These are phyloP conservation scores for Closterium sp. DNA, from an alignment of 139 green algal species.

Conservation along the genomic window DNA sequence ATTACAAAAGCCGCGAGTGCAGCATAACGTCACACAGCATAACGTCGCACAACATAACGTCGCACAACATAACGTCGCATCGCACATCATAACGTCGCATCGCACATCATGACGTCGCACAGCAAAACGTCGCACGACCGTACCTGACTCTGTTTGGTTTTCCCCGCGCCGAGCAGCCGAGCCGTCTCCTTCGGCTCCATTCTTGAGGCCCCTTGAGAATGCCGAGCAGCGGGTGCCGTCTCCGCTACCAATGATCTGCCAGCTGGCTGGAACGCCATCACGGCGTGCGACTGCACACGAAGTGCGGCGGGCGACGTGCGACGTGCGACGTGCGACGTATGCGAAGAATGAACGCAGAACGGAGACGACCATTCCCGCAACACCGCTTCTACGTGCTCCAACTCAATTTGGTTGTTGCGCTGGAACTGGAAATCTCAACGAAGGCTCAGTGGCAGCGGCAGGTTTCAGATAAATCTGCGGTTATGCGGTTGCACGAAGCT, in stretches of 20 bases:
- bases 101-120: too few relatives aligned
- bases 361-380: not conserved
- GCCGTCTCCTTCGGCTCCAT: not conserved
- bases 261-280: not conserved
- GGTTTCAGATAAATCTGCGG: not conserved
- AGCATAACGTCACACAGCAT: too few relatives aligned
- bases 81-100: too few relatives aligned
- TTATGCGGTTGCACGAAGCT: too few relatives aligned
- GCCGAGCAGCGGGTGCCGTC: not conserved
- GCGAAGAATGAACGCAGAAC: not conserved
- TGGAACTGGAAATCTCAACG: not conserved
- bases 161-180: not conserved
- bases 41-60: too few relatives aligned
- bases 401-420: not conserved
- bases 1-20: too few relatives aligned
- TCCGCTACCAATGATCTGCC: not conserved
- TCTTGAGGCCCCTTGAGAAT: not conserved
- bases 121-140: too few relatives aligned
- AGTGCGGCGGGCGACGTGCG: not conserved
- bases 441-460: not conserved
- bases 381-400: not conserved
- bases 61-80: too few relatives aligned
- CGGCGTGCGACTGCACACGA: not conserved
- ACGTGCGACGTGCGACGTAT: not conserved
- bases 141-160: too few relatives aligned